Evolutionary conservation across 192 early-diverging fungal genomes (phyloP).

Genomic region (Coemansia interrupta): DNA sequence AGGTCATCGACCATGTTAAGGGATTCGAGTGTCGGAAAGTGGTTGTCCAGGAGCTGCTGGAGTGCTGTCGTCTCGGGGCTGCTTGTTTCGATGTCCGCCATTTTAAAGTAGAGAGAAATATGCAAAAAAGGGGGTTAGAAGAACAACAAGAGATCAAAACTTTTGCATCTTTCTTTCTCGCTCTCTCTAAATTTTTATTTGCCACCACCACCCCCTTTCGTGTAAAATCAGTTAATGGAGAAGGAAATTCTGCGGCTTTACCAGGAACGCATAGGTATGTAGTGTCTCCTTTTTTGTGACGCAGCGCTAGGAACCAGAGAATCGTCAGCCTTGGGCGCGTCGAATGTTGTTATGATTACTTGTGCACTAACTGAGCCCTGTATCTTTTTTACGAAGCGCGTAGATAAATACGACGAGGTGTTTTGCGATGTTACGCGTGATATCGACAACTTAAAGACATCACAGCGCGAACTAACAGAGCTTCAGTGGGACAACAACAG

Average conservation of each 20-base stretch:
- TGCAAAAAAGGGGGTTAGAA: not conserved
- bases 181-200: not conserved
- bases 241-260: slow-evolving; percentile 49
- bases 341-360: no score
- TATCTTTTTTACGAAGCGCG: not conserved
- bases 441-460: slow-evolving; percentile 40
- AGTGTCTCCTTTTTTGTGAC: not conserved
- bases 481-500: slow-evolving; percentile 47
- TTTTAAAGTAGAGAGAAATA: not conserved
- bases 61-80: slow-evolving; percentile 1
- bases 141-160: slow-evolving; percentile 1
- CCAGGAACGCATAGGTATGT: slow-evolving; percentile 50
- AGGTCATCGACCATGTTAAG: slow-evolving; percentile 40
- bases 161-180: not conserved
- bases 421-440: slow-evolving; percentile 38
- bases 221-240: slow-evolving; percentile 19
- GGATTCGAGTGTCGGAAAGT: slow-evolving; percentile 44
- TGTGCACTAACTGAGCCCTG: not conserved
- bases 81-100: no score
- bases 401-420: slow-evolving; percentile 53
- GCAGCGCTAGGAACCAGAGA: no score
- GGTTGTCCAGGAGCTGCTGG: slow-evolving; percentile 35
- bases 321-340: no score
- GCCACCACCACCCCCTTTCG: no score
- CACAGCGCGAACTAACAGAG: slow-evolving; percentile 41